These are phyloP conservation scores for Phytophthora boehmeriae DNA, from an alignment of 352 stramenopile species.

Conservation along the genomic window DNA sequence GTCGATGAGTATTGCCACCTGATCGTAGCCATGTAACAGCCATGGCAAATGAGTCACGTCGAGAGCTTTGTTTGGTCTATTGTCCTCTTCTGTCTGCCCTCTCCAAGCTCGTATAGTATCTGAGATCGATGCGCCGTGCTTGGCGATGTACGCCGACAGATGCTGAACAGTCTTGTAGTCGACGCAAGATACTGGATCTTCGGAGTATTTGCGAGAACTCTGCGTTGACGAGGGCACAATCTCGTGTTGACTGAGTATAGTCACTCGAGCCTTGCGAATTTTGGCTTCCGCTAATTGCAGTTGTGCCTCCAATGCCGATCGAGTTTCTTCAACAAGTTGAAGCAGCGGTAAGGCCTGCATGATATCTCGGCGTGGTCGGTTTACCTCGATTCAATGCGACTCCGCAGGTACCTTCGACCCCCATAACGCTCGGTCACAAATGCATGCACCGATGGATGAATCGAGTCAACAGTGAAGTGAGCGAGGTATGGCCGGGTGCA, in stretches of 20 bases:
- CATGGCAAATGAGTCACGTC: neutral
- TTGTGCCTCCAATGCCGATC: neutral
- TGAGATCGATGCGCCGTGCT: neutral
- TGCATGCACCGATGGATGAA: neutral
- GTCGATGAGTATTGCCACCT: neutral
- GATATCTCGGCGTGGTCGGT: too few species aligned
- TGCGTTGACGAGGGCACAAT: neutral
- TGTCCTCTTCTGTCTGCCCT: neutral
- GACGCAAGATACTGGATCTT: too few species aligned
- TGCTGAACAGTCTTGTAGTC: neutral
- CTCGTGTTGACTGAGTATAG: neutral
- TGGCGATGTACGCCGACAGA: neutral
- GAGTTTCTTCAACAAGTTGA: neutral
- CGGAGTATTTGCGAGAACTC: too few species aligned
- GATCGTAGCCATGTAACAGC: neutral
- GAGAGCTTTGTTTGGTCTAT: neutral
- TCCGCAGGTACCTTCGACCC: too few species aligned
- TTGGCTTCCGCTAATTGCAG: neutral
- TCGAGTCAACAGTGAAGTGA: neutral
- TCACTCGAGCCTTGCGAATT: neutral
- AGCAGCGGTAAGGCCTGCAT: too few species aligned
- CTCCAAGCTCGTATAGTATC: neutral
- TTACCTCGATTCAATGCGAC: neutral
- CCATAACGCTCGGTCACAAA: neutral
- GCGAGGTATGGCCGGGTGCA: neutral